Base-by-base conservation (phyloP, 331 rosid genomes). In the Prunus yedoensis region DNA sequence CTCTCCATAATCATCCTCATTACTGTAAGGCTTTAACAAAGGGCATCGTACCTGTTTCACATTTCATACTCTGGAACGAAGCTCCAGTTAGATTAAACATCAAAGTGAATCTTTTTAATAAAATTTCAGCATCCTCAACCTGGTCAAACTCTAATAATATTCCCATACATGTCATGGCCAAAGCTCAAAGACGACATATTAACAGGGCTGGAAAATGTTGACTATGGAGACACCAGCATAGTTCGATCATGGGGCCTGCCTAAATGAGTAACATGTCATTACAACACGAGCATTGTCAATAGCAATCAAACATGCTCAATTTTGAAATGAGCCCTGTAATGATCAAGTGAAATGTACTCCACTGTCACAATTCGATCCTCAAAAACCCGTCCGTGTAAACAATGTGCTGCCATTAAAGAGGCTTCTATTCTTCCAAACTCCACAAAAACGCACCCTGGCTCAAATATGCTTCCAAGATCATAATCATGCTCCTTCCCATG, bases 361-460 rank as follows among this genome's bases (percentile, higher is more conserved):
- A 92, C 92, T 18, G 86, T 77, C 70, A 92, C 91, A 78, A 77
- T 84, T 74, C 83, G 87, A 80, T 86, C 91, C 72, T 91, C 96
- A 72, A 90, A 92, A 47, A 83, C 25, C 60, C 94, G 89, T 73
- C 97, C 92, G 43, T 92, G 91, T 73, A 95, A 83, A 87, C 88
- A 85, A 71, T 89, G 97, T 41, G 98, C 99, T 12, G 94, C 98
- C 10, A 25, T 57, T 75, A 86, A 71, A 68, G 94, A 82, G 49
- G 93, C 92, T 82, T 95, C 99, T 15, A 84, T 71, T 83, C 98
- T 87, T 71, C 84, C 90, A 64, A 84, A 95, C 88, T 95, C 98
- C 53, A 95, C 99, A 66, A 92, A 80, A 78, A 95, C 80, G 61
- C 91, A 81, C 69, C 94, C 93, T 9, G 68, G 74, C 81, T 83